Evolutionary conservation across 2,329 filamentous ascomycete species (phyloP).

Genomic region (Daldinia eschscholtzii): DNA sequence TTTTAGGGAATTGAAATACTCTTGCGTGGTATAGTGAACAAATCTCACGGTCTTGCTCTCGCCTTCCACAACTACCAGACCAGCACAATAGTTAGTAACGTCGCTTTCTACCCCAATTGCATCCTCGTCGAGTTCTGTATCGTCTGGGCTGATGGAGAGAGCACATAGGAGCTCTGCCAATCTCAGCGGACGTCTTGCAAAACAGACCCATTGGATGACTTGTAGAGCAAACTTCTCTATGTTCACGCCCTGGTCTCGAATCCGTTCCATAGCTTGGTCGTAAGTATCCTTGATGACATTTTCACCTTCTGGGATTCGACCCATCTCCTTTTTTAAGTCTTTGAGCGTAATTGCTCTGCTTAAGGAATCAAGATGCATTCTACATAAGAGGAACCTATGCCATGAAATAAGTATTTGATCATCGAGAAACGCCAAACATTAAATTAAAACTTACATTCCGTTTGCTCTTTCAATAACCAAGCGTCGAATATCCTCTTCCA

Average conservation of each 20-base stretch:
- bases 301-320: constrained; percentile 31
- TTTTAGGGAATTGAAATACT: constrained; percentile 36
- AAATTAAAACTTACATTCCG: constrained; percentile 26
- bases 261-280: constrained; percentile 34
- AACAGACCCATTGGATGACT: constrained; percentile 36
- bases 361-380: constrained; percentile 35
- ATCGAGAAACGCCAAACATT: neutral
- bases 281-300: constrained; percentile 39
- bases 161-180: constrained; percentile 34
- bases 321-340: constrained; percentile 27
- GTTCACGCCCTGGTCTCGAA: constrained; percentile 29
- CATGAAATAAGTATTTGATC: neutral
- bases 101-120: constrained; percentile 33
- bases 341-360: constrained; percentile 32
- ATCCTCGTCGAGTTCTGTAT: constrained; percentile 34
- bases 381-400: constrained; percentile 35
- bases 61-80: constrained; percentile 36
- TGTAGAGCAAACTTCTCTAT: constrained; percentile 33
- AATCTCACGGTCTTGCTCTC: constrained; percentile 37
- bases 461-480: constrained; percentile 34
- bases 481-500: constrained; percentile 28
- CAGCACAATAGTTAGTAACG: constrained; percentile 34
- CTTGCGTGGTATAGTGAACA: constrained; percentile 38
- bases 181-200: constrained; percentile 30
- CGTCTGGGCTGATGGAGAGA: constrained; percentile 26